Conservation (phyloP, 1,284 basidiomycete species). For the Ceratobasidium sp. region DNA sequence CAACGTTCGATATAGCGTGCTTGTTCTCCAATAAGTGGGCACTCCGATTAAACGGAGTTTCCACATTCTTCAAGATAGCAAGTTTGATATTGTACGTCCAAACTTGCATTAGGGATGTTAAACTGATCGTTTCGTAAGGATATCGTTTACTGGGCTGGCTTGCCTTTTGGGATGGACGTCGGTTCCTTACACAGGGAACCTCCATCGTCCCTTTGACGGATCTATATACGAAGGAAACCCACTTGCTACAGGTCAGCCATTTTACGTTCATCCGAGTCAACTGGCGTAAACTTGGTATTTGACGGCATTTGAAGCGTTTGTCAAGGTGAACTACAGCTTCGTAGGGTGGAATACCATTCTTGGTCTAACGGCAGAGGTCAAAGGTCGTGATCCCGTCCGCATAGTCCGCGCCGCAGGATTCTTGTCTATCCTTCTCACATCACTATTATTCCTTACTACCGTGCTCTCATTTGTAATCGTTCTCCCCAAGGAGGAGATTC, state of each 20-base stretch:
- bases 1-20: not conserved
- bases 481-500: conserved; percentile 55
- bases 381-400: conserved; percentile 53
- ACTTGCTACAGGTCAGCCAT: conserved; percentile 43
- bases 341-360: conserved; percentile 62
- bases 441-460: not conserved
- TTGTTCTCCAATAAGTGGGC: conserved; percentile 48
- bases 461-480: conserved; percentile 48
- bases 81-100: conserved; percentile 45
- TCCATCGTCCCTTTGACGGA: conserved; percentile 57
- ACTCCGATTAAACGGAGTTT: conserved; percentile 44
- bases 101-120: not conserved
- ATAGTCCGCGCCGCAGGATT: conserved; percentile 65
- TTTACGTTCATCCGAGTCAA: conserved; percentile 9
- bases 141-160: conserved; percentile 53
- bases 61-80: conserved; percentile 46
- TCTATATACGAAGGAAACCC: conserved; percentile 57
- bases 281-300: conserved; percentile 51
- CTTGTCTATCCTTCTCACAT: conserved; percentile 45
- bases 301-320: conserved; percentile 64
- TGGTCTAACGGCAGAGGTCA: conserved; percentile 62
- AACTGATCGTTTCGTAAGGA: not conserved
- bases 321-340: conserved; percentile 65
- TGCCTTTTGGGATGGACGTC: conserved; percentile 57
- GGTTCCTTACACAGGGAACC: conserved; percentile 57